Evolutionary conservation across 163 green algal genomes (phyloP), one percentile per base, ranked within the genome.

Genomic region (Chlamydomonas reinhardtii): DNA sequence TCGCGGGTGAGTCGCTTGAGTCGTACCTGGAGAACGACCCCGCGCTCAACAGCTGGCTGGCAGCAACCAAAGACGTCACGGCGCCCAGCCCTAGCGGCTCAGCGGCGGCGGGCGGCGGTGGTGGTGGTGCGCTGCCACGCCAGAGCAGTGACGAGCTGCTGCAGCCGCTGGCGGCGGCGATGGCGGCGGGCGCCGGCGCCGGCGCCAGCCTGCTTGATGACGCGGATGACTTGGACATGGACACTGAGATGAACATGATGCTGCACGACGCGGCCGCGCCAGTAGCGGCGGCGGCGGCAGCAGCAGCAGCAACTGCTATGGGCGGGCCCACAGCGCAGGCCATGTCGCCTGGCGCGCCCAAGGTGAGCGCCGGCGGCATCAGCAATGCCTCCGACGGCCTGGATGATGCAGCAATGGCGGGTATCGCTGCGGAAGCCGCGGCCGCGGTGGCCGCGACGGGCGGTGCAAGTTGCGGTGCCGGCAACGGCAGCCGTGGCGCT

Each of bases 181-280:
- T 79, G 70, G 70, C 54, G 2, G 69, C 25, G 22, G 39, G n/a
- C 0, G 32, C 15, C 1, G 20, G 29, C 15, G 78, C 31, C 64
- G 25, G 52, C 29, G 62, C 29, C 32, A 59, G 61, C 69, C 73
- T 73, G 69, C 24, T 78, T 68, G 52, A 86, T 16, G 79, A 35
- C 8, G 79, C 20, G 2, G 64, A 71, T 3, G 64, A 34, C 5
- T 22, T 35, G 64, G 64, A 86, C 34, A 54, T 56, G 17, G 79
- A 85, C 34, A 54, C 32, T 0, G 79, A 76, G 69, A 85, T 85
- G 79, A 72, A 64, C 52, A 15, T 72, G 54, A 34, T 85, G 68
- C 61, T 85, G 43, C 24, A 37, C 22, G 77, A 48, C 32, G 65
- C 22, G 37, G 43, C 59, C 12, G 12, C 48, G 48, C 48, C 48